Evolutionary conservation across 305 asterid species (phyloP).

Genomic region (Fraxinus baroniana): DNA sequence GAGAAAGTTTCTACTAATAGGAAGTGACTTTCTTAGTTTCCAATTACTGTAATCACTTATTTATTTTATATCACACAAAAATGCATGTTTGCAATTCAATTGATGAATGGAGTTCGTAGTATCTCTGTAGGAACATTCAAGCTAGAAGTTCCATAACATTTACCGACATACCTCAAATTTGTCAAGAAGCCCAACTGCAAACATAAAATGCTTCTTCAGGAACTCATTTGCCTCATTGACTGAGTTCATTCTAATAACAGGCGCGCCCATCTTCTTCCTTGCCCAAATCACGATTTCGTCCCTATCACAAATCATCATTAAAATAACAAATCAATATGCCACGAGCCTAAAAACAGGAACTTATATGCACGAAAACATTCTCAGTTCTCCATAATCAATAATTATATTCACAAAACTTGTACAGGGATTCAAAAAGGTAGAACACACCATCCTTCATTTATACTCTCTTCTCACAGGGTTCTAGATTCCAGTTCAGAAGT

Average conservation of each 20-base stretch:
- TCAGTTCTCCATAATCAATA: background rate
- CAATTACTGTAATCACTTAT: background rate
- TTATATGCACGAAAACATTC: background rate
- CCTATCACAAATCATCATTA: conserved; percentile 38
- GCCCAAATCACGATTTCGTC: conserved; percentile 90
- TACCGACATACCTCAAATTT: conserved; percentile 62
- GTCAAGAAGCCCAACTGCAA: conserved; percentile 70
- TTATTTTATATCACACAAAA: background rate
- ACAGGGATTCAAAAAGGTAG: background rate
- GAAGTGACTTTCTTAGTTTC: background rate
- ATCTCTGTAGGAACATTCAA: background rate
- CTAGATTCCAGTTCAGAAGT: background rate
- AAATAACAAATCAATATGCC: conserved; percentile 1
- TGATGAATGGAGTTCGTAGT: background rate
- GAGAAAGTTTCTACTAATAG: background rate
- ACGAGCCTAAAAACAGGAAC: background rate
- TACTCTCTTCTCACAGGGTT: background rate
- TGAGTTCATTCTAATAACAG: conserved; percentile 58
- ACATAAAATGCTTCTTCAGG: conserved; percentile 57
- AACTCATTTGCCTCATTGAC: conserved; percentile 65
- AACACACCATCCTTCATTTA: background rate
- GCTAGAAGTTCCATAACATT: background rate
- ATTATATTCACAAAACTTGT: background rate
- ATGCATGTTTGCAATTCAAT: background rate
- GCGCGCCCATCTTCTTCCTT: conserved; percentile 84